phyloP scores from a whole-genome alignment of 2,329 filamentous ascomycete genomes.

The Verticillium nubilum region DNA sequence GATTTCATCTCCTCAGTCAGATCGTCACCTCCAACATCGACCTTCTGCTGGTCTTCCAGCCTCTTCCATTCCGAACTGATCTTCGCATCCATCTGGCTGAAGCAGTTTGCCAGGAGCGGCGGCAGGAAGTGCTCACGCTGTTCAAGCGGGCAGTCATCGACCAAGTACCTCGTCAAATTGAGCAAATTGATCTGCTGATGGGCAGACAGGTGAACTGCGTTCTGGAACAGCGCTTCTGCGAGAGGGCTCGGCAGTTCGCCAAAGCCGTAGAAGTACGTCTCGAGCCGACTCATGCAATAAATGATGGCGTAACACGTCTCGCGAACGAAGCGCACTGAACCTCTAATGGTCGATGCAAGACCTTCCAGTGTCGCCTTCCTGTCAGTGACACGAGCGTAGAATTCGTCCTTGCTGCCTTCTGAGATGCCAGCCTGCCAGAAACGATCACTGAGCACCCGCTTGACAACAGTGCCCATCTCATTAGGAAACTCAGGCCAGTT shows the following conservation, averaged over 20 bases:
- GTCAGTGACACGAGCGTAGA: constrained; percentile 84
- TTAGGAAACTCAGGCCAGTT: constrained; percentile 75
- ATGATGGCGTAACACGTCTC: constrained; percentile 94
- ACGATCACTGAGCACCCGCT: constrained; percentile 81
- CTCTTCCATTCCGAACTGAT: constrained; percentile 82
- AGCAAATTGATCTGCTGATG: constrained; percentile 94
- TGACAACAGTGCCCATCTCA: constrained; percentile 73
- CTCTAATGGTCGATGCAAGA: constrained; percentile 87
- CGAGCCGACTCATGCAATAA: constrained; percentile 85
- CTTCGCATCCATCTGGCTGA: constrained; percentile 81
- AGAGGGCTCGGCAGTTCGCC: constrained; percentile 75
- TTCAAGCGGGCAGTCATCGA: constrained; percentile 84
- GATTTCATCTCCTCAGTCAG: constrained; percentile 96
- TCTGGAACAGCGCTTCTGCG: constrained; percentile 76
- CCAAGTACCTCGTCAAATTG: constrained; percentile 80
- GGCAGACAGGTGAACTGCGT: constrained; percentile 77
- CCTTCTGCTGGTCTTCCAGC: constrained; percentile 58
- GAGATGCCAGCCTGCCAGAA: constrained; percentile 99
- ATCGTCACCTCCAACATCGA: constrained; percentile 66
- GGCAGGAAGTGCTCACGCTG: constrained; percentile 77
- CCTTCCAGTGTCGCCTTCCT: constrained; percentile 89
- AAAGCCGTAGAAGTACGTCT: constrained; percentile 87
- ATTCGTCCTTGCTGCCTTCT: constrained; percentile 90
- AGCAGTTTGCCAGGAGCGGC: constrained; percentile 74
- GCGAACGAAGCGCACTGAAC: constrained; percentile 80